phyloP scores from a whole-genome alignment of 2,329 filamentous ascomycete genomes.

The Teratosphaeria epicoccoides region DNA sequence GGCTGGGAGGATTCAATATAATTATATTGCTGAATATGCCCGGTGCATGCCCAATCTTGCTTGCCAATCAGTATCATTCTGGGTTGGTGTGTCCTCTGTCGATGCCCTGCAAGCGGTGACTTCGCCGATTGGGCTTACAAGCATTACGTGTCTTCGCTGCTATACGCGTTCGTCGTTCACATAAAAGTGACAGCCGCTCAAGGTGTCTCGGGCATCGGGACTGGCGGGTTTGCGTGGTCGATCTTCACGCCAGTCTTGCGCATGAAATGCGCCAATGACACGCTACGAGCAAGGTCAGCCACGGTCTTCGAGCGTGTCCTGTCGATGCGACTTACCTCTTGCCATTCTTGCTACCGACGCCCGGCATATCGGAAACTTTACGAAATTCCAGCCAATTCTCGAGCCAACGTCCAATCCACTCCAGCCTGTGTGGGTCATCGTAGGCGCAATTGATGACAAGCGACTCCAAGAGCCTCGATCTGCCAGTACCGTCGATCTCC shows the following conservation, averaged over 20 bases:
- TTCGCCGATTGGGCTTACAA: neutral
- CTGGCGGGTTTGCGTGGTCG: slow-evolving; percentile 11
- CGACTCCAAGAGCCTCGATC: slow-evolving; percentile 21
- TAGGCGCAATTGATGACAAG: slow-evolving; percentile 29
- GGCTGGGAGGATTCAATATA: no score
- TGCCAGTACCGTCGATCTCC: slow-evolving; percentile 12
- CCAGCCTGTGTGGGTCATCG: slow-evolving; percentile 21
- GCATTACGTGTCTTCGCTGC: no score
- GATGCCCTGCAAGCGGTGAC: neutral
- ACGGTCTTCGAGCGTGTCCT: neutral
- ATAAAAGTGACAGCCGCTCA: neutral
- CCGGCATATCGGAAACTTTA: slow-evolving; percentile 13
- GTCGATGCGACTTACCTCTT: slow-evolving; percentile 9
- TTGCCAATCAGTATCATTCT: neutral
- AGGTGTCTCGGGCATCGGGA: neutral
- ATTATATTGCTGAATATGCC: neutral
- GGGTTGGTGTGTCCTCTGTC: neutral
- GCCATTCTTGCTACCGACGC: slow-evolving; percentile 22
- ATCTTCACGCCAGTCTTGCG: slow-evolving; percentile 15
- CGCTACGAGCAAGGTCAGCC: slow-evolving; percentile 4
- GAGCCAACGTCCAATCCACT: slow-evolving; percentile 29
- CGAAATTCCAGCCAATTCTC: slow-evolving; percentile 25
- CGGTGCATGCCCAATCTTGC: no score
- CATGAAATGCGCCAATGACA: slow-evolving; percentile 18
- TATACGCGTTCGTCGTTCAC: no score